These are phyloP conservation scores for Mortierella sp. DNA, from an alignment of 371 early-diverging fungal genomes.

Conservation along the genomic window DNA sequence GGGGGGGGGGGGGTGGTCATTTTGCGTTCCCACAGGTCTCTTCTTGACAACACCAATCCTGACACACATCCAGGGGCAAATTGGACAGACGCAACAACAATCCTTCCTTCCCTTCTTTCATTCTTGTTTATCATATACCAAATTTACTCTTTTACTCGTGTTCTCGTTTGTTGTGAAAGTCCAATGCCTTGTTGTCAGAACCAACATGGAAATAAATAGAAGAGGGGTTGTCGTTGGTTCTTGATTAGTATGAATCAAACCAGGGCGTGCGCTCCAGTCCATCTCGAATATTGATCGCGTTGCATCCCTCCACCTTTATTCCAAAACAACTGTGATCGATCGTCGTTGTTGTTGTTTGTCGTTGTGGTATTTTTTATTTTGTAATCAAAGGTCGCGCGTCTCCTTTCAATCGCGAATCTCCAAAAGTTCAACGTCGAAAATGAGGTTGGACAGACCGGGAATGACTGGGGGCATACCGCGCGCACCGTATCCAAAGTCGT, in stretches of 20 bases:
- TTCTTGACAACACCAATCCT: neutral
- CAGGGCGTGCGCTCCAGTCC: no score
- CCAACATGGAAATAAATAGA: no score
- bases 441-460: constrained; percentile 87
- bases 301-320: neutral
- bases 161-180: no score
- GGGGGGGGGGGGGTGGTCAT: neutral
- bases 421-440: constrained; percentile 90
- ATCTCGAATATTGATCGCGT: constrained; percentile 6
- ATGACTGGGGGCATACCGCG: constrained; percentile 82
- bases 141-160: no score
- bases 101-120: no score
- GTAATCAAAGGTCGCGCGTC: neutral
- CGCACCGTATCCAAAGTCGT: constrained; percentile 84
- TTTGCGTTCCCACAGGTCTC: neutral
- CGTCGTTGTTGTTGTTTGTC: no score
- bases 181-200: no score
- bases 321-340: no score
- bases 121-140: no score
- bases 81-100: neutral
- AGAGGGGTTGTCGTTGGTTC: no score
- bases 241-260: no score
- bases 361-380: neutral
- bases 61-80: constrained; percentile 23
- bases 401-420: constrained; percentile 84